These are phyloP conservation scores for Prunus fruticosa DNA, from an alignment of 306 rosid species.

Conservation along the genomic window DNA sequence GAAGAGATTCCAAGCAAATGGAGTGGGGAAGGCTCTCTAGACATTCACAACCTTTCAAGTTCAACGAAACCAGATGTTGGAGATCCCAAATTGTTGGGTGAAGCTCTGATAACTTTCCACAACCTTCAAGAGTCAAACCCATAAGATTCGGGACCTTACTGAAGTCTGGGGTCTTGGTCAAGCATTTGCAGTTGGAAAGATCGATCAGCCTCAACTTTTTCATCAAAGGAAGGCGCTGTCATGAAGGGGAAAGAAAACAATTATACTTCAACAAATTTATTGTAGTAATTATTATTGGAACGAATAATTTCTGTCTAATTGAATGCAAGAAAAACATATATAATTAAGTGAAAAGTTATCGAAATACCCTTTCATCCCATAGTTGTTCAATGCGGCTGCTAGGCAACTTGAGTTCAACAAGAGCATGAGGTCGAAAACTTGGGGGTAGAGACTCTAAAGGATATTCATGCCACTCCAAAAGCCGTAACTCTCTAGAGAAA, in stretches of 20 bases:
- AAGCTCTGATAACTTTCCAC: no score
- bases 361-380: not conserved
- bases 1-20: not conserved
- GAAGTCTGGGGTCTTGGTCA: not conserved
- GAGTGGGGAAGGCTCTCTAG: not conserved
- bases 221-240: not conserved
- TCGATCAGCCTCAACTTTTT: not conserved
- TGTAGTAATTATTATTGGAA: no score
- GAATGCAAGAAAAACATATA: no score
- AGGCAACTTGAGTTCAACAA: conserved; percentile 3
- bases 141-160: conserved; percentile 3
- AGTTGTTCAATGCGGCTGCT: conserved; percentile 2
- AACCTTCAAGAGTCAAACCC: not conserved
- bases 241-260: not conserved
- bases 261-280: no score
- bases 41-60: conserved; percentile 7
- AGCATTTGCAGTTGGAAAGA: not conserved
- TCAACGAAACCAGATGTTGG: no score
- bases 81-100: no score
- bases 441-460: not conserved
- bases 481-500: not conserved
- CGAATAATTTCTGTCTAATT: no score
- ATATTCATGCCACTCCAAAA: conserved; percentile 15
- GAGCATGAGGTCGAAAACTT: not conserved
- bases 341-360: not conserved